Evolutionary conservation across 108 stramenopile genomes (phyloP), one percentile per base, ranked within the genome.

Genomic region (Asterionellopsis glacialis): DNA sequence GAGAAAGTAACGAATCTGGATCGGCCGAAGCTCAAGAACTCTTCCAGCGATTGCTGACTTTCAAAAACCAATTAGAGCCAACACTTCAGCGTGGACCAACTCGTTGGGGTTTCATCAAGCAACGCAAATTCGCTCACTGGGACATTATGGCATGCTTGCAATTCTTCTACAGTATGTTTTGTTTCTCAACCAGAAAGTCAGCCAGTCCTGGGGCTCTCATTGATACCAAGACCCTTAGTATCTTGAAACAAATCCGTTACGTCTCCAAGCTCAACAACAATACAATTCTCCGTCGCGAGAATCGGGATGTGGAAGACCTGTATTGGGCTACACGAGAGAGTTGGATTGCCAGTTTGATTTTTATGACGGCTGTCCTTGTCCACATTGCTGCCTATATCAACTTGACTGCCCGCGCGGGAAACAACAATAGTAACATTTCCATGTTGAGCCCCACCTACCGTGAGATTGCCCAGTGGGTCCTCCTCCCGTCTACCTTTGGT

Each of bases 281-380:
- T 16, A 11, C 10, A 1, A 43, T 66, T 40, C 45, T 75, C 1
- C 63, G 51, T 45, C 74, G 74, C 12, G 52, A 65, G 47, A 57
- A 66, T 49, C 58, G 33, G 1, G 74, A 75, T 28, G 25, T 75
- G 12, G 28, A 59, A 38, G 42, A 48, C 11, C 45, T 75, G 59
- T 59, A 70, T 45, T 60, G 55, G 48, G 68, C 74, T n/a, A 65
- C 69, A 16, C 49, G 33, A 1, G 74, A 75, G 47, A 70, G 58
- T 22, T 57, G 50, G n/a, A 50, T 69, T 16, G 59, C 59, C 3
- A 49, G 48, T 18, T 25, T 75, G 59, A 56, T 70, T 33, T 61
- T 66, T 41, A 24, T 65, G 11, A 48, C 64, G 27, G 25, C 64
- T 13, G 66, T 38, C 28, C 23, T 65, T 11, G 41, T 66, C 7